These are phyloP conservation scores for Moricandia moricandioides DNA, from an alignment of 345 rosid genomes.

Conservation along the genomic window DNA sequence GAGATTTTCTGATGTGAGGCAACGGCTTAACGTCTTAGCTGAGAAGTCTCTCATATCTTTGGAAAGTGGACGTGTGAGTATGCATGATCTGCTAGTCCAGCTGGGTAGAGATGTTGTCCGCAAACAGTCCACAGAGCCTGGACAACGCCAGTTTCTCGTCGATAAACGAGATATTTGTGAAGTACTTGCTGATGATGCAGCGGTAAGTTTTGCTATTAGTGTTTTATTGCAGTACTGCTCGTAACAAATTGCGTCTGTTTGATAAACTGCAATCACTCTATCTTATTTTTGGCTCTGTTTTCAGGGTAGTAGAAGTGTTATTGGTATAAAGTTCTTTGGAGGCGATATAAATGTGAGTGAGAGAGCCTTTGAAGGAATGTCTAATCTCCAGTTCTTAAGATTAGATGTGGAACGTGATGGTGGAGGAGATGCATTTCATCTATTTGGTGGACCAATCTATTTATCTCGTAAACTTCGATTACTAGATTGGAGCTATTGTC, in stretches of 20 bases:
- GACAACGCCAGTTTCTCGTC: not conserved
- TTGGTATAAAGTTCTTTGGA: not conserved
- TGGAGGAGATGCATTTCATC: not conserved
- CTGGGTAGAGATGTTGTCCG: not conserved
- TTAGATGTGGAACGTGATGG: not conserved
- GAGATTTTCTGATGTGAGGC: not conserved
- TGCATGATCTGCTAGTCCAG: not conserved
- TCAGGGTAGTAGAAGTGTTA: not conserved
- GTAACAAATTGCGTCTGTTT: not conserved
- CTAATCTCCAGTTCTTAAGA: not conserved
- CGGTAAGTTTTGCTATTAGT: not conserved
- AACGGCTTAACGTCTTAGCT: not conserved
- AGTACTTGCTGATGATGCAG: not conserved
- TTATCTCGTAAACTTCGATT: not conserved
- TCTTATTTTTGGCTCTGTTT: not conserved
- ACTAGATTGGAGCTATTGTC: not conserved
- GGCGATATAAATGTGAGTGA: not conserved
- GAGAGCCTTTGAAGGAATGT: not conserved
- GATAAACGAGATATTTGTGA: not conserved
- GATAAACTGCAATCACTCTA: not conserved
- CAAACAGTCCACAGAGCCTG: not conserved
- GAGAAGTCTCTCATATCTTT: constrained; percentile 3
- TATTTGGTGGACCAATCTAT: not conserved
- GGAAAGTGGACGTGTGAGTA: not conserved
- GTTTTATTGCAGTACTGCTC: not conserved